Conservation (phyloP, 805 yeast species). For the Ascoidea rubescens region DNA sequence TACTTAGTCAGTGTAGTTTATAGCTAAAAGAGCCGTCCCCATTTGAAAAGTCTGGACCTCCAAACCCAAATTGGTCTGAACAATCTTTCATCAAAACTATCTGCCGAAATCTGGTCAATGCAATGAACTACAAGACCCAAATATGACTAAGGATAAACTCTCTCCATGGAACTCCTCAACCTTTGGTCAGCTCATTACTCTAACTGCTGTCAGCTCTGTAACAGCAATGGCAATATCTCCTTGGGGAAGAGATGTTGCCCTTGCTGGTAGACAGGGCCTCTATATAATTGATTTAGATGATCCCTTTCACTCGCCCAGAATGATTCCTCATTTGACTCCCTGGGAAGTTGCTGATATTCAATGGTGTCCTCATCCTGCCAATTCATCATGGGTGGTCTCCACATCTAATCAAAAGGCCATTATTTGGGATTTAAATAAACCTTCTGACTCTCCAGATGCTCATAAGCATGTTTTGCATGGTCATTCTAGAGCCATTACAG, state of each 20-base stretch:
- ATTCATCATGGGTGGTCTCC: slow-evolving; percentile 84
- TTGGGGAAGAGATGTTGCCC: slow-evolving; percentile 81
- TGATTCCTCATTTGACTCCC: slow-evolving; percentile 82
- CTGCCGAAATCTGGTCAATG: too few species aligned
- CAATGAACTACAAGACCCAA: too few species aligned
- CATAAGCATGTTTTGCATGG: slow-evolving; percentile 80
- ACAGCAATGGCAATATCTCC: slow-evolving; percentile 87
- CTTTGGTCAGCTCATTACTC: slow-evolving; percentile 68
- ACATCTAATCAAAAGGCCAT: slow-evolving; percentile 93
- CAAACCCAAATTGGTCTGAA: too few species aligned
- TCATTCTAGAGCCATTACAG: slow-evolving; percentile 89
- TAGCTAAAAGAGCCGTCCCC: too few species aligned
- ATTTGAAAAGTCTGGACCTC: too few species aligned
- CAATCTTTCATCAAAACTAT: too few species aligned
- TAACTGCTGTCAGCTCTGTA: slow-evolving; percentile 83
- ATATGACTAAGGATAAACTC: neutral
- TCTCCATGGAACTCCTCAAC: slow-evolving; percentile 35
- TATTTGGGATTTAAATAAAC: slow-evolving; percentile 78
- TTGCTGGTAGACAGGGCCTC: slow-evolving; percentile 73
- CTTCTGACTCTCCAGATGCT: slow-evolving; percentile 47
- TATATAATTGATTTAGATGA: slow-evolving; percentile 88
- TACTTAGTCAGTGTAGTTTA: too few species aligned
- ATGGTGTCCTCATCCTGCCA: slow-evolving; percentile 86
- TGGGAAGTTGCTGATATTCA: slow-evolving; percentile 99
- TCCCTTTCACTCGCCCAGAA: slow-evolving; percentile 89